Percentiles rank a stretch among this genome's conserved stretches.
Conservation (phyloP, 306 rosid genomes). For the Ceratonia siliqua region DNA sequence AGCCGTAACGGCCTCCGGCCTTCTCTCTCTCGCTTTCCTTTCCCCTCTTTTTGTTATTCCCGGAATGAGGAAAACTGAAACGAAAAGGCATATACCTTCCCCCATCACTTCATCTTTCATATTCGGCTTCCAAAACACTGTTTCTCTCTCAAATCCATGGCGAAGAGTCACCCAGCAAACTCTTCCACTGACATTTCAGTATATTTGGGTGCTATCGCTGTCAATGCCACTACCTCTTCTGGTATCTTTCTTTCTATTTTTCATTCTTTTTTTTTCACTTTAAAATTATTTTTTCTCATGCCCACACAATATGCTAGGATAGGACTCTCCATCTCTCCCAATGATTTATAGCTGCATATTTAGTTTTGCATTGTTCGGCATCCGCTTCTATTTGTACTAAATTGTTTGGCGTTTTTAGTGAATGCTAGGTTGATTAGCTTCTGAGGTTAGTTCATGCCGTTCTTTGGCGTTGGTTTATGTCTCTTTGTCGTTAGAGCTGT, state of each 20-base stretch:
- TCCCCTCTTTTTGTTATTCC: background rate
- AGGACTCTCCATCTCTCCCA: background rate
- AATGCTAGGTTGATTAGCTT: background rate
- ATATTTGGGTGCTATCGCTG: slow-evolving; percentile 35
- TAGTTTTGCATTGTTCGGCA: background rate
- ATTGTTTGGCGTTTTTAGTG: background rate
- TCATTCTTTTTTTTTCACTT: background rate
- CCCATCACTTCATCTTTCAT: background rate
- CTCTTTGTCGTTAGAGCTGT: background rate
- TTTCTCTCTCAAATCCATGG: background rate
- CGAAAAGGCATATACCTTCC: background rate
- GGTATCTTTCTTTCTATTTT: background rate
- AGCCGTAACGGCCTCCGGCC: too few relatives aligned
- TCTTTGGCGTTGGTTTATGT: background rate
- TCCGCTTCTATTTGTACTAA: background rate
- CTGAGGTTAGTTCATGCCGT: background rate
- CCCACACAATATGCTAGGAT: background rate
- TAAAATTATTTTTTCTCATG: slow-evolving; percentile 19
- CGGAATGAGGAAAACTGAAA: background rate
- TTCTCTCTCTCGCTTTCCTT: background rate
- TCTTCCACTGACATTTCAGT: slow-evolving; percentile 53
- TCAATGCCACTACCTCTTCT: slow-evolving; percentile 28
- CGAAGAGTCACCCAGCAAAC: background rate
- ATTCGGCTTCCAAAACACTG: background rate
- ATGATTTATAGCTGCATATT: background rate